Base-by-base conservation (phyloP, 202 grass and related monocot genomes). In the Dendrocalamus latiflorus region DNA sequence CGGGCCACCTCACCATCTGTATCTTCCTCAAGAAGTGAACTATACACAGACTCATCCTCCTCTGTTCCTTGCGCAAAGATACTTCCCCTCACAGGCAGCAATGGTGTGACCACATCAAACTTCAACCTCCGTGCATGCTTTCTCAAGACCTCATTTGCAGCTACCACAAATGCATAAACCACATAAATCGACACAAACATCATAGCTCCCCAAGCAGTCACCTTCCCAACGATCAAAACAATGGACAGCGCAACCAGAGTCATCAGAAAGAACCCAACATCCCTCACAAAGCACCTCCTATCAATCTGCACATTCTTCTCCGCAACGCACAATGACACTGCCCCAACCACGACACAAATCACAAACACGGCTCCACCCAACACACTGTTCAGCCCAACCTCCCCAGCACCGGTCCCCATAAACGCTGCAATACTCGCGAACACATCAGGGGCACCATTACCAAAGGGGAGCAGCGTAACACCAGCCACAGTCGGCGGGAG, bases 241-340 rank as follows among this genome's bases (percentile, higher is more conserved):
- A 90, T 1, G 8, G 91, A 95, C 47, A 99, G 44, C 6, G 76
- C 86, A 1, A 84, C 34, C 75, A 95, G 70, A 14, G 96, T 95
- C 36, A 92, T 61, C 48, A 99, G 60, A 77, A 99, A 99, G 89
- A 99, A 99, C 9, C 82, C 80, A 81, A 99, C 81, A 88, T 99
- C 96, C 80, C 93, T 91, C 17, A 95, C 79, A 62, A 99, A 99
- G 74, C 96, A 99, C 70, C 70, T 95, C 72, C 82, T 77, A 57
- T 99, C 96, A 79, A 99, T 95, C 65, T 95, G 93, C 80, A 99
- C 87, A 81, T 99, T 93, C 90, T 95, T 99, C 74, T 95, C 93
- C 1, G 93, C 89, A 4, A 99, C 85, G 3, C 87, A 88, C 47
- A 99, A 43, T 1, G 96, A 93, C 38, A 99, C 93, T 1, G 83